Conservation (phyloP, 495 filamentous ascomycete species). For the Tuber microsphaerosporum region DNA sequence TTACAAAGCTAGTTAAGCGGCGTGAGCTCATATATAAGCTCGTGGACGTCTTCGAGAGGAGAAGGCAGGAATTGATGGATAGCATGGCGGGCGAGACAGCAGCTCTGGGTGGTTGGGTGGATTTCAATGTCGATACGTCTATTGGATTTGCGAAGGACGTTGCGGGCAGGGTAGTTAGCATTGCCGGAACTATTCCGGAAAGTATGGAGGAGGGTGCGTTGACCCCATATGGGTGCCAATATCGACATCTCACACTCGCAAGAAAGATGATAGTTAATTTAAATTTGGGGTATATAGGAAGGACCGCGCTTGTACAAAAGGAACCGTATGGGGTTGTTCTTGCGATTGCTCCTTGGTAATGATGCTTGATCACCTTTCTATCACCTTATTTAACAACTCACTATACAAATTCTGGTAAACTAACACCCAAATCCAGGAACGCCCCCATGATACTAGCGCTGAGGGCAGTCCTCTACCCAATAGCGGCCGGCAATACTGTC, state of each 20-base stretch:
- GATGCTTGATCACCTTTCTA: conserved; percentile 35
- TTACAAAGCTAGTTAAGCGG: conserved; percentile 54
- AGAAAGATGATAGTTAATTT: not conserved
- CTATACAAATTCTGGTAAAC: not conserved
- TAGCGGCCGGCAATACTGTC: conserved; percentile 73
- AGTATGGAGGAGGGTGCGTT: conserved; percentile 48
- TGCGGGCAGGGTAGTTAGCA: conserved; percentile 56
- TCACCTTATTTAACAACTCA: too few species aligned
- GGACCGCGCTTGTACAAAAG: conserved; percentile 64
- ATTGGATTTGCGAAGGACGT: conserved; percentile 61
- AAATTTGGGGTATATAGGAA: not conserved
- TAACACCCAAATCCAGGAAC: conserved; percentile 51
- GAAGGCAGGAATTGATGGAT: conserved; percentile 56
- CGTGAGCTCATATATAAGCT: conserved; percentile 66
- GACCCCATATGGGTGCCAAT: not conserved
- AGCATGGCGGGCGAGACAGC: conserved; percentile 68
- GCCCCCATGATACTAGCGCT: conserved; percentile 64
- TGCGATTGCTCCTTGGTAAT: conserved; percentile 74
- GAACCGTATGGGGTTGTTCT: conserved; percentile 78
- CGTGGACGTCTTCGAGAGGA: conserved; percentile 57
- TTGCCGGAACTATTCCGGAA: conserved; percentile 58
- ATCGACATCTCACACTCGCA: not conserved
- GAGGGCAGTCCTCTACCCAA: conserved; percentile 63
- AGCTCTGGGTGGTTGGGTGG: conserved; percentile 49
- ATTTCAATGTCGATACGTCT: conserved; percentile 59